Evolutionary conservation across 208 protist species (phyloP), one percentile per base, ranked within the genome.

Genomic region (Crithidia thermophila): DNA sequence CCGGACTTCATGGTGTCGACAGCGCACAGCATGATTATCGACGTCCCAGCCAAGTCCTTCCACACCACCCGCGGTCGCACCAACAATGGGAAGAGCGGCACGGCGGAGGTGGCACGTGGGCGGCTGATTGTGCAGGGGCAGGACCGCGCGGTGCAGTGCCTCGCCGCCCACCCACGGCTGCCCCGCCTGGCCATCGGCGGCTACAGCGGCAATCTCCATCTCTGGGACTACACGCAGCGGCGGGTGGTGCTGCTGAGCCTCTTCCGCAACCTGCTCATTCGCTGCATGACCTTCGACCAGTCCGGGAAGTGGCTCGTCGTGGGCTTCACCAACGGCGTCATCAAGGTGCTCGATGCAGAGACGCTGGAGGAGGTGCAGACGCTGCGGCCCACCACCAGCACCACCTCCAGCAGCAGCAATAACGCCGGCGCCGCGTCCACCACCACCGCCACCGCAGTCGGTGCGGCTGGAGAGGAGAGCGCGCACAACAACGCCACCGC

Each of bases 1-100:
- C 85, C 94, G 0, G 88, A 98, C 77, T 97, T 98, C 49, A 90
- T 98, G 75, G 83, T 97, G 13, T 89, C 86, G 21, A 98, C 96
- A n/a, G 81, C 82, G 42, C 86, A 93, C 60, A 90, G 89, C 37
- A 88, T 97, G 81, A 91, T 98, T 45, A 79, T 98, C 67, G 85
- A 94, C 62, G 93, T 95, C n/a, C 73, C 83, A 1, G 55, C 85
- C 18, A 79, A 81, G 51, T 30, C 87, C 13, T 98, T 98, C 66
- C 82, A 92, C 79, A 81, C 86, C 9, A 69, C 78, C 31, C 53
- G 49, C 34, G 31, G 52, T n/a, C 50, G 25, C 10, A 46, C 58
- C 20, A n/a, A 31, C 28, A 62, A 39, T 18, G 57, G 57, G 18
- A 49, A 28, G 42, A 33, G 57, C 18, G 51, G 67, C 45, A 42